These are phyloP conservation scores for slime mould (Dictyostelium discoideum) DNA, from an alignment of 78 protist species.

Conservation along the genomic window DNA sequence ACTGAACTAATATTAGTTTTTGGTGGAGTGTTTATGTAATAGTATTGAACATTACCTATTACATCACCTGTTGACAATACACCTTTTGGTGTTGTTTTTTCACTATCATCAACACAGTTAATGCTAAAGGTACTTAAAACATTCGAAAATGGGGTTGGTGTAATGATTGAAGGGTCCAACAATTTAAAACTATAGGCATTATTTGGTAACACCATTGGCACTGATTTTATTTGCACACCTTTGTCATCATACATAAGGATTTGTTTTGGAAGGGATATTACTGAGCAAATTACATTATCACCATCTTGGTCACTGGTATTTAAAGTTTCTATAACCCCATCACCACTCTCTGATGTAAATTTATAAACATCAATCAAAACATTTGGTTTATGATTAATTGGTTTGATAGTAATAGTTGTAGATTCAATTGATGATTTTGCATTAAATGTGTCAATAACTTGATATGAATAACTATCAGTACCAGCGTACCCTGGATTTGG, in stretches of 20 bases:
- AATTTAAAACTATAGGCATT: neutral
- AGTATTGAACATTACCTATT: neutral
- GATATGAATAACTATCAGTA: neutral
- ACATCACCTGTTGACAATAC: neutral
- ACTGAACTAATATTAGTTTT: neutral
- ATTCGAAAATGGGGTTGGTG: neutral
- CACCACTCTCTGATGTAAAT: neutral
- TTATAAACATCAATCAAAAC: neutral
- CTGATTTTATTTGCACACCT: neutral
- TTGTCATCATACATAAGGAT: neutral
- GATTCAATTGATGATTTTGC: neutral
- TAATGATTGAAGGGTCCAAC: neutral
- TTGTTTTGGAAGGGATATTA: neutral
- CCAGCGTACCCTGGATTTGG: constrained; percentile 43
- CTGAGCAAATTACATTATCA: neutral
- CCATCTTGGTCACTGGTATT: neutral
- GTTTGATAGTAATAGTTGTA: neutral
- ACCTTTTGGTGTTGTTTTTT: neutral
- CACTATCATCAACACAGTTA: neutral
- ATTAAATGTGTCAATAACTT: neutral
- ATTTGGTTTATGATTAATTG: constrained; percentile 18
- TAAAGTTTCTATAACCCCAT: too few species aligned
- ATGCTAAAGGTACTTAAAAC: neutral
- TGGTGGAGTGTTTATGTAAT: neutral
- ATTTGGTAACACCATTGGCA: neutral